A percentile compares a stretch with the other conserved stretches of the same genome.
Evolutionary conservation across 2,329 filamentous ascomycete genomes (phyloP).

Genomic region (Pestalotiopsis sp.): DNA sequence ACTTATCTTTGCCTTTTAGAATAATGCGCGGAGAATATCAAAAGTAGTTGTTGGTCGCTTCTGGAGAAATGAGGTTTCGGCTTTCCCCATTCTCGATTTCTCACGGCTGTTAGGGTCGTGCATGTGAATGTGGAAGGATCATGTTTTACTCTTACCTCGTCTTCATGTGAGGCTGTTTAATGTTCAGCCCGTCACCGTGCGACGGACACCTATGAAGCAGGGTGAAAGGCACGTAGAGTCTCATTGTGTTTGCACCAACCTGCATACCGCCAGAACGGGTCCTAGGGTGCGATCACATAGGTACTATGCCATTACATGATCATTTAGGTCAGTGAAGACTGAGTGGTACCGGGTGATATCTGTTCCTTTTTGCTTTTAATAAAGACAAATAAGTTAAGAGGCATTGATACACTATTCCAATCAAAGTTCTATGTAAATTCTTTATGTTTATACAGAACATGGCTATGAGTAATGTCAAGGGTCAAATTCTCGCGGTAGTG

Average conservation of each 20-base stretch:
- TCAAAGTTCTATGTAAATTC: neutral
- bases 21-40: neutral
- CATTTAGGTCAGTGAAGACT: too few relatives aligned
- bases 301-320: too few relatives aligned
- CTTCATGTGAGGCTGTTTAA: neutral
- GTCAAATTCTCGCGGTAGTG: neutral
- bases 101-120: neutral
- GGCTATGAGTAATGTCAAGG: neutral
- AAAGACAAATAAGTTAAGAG: neutral
- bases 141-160: neutral
- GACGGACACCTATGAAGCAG: neutral
- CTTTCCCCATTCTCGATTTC: neutral
- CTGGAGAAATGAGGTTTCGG: neutral
- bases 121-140: neutral
- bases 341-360: too few relatives aligned
- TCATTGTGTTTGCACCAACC: neutral
- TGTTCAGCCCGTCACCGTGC: neutral
- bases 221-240: neutral
- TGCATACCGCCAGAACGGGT: too few relatives aligned
- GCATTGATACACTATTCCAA: neutral
- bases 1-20: neutral
- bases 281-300: too few relatives aligned
- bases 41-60: neutral
- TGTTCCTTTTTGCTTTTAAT: too few relatives aligned
- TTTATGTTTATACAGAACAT: neutral